Evolutionary conservation across 148 eudicot species (phyloP), one percentile per base, ranked within the genome.

Genomic region (Gaultheria prostrata): DNA sequence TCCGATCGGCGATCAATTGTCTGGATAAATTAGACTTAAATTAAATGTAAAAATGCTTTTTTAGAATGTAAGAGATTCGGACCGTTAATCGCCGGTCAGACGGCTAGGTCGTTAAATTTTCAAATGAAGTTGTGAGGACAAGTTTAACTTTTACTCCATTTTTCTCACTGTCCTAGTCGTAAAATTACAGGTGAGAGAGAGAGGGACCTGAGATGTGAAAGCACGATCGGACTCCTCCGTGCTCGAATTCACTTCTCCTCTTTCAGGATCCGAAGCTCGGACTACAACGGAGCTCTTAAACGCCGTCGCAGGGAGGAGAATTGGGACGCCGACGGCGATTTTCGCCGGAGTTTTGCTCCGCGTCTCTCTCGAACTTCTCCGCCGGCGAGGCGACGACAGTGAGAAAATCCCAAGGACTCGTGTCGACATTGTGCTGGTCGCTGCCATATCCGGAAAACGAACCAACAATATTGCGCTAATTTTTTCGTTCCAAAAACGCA

Each of bases 241-340:
- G 26, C 24, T 67, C 3, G 76, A 67, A 80, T 48, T 33, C 56
- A 32, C 33, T 21, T 72, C 39, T 32, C 72, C 78, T 6, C 50
- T 82, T 53, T 71, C 65, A 1, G 51, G 84, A 48, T 82, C 78
- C 13, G 78, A 82, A 53, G 84, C 84, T 71, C 84, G 84, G 72
- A 82, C 78, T 2, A 33, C 8, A n/a, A 72, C 32, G 54, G 32
- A 21, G 46, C 48, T 30, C n/a, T 51, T 71, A 15, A 51, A 35
- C 45, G 57, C 15, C 20, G 78, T 24, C 11, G 33, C 50, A 4
- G 12, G 49, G 65, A 59, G 43, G 50, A 39, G 71, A 57, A 33
- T 80, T 43, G 78, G 65, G 74, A 51, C 21, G 69, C 78, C 26
- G 35, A 35, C n/a, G 51, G 67, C 20, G n/a, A 33, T 72, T 82